Base-by-base conservation (phyloP, 2,329 filamentous ascomycete genomes). In the Penicillium sclerotiorum region DNA sequence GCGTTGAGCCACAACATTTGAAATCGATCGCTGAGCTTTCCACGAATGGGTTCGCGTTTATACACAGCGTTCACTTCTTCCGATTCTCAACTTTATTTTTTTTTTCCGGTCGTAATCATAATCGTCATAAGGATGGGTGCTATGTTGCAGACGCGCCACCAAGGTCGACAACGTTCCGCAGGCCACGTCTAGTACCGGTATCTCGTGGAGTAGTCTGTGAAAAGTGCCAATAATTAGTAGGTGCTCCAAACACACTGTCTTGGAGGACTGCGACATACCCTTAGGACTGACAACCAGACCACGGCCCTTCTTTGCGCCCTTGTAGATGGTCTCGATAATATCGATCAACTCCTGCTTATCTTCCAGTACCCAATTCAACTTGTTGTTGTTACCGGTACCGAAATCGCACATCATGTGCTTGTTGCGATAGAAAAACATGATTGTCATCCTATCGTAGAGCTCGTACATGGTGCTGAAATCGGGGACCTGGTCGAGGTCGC, bases 311-410 rank as follows among this genome's bases (percentile, higher is more conserved):
- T 96, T 97, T 25, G 94, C 94, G n/a, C 94, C 94, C 51, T 92
- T 86, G 71, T 97, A 99, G 54, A 99, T 92, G 4, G 92, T 96
- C 80, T 99, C 94, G 67, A 97, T 86, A 59, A 99, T 99, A 74
- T 99, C 94, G 65, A 99, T 95, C 65, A 99, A 79, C 77, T 99
- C 94, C 72, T 97, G 93, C 76, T 99, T 97, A 68, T 99, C 93
- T 74, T 97, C 92, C 15, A 95, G 78, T 40, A 96, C 90, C 87
- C 90, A 96, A 70, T 96, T 96, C 61, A 96, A 79, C 73, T 97
- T 97, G 73, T 99, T 99, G 74, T 99, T 99, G 76, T 99, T 96
- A 58, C 94, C 94, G 1, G 94, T 99, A 39, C 93, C 93, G 62
- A 96, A 91, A 82, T 97, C 93, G 71, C 72, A 74, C 69, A 74